Conservation (phyloP, 148 eudicot genomes). For the Chenopodium formosanum region DNA sequence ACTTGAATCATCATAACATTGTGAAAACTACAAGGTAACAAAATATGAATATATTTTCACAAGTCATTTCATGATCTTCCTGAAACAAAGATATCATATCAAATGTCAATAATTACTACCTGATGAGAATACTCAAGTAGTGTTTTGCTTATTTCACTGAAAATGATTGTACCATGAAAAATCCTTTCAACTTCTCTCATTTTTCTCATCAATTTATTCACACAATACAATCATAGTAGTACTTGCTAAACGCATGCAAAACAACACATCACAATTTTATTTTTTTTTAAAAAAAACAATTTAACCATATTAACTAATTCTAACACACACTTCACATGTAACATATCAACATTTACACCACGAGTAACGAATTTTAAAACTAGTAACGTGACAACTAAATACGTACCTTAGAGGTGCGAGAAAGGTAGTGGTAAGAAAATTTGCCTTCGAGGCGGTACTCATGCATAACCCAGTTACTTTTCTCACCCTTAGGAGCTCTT, state of each 20-base stretch:
- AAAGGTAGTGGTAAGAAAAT: slow-evolving; percentile 82
- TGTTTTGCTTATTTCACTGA: not conserved
- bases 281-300: no score
- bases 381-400: no score
- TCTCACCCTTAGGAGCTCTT: slow-evolving; percentile 92
- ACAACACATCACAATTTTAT: no score
- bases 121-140: not conserved
- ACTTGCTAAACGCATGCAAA: no score
- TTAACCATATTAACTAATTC: no score
- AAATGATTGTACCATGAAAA: not conserved
- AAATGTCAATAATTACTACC: not conserved
- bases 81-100: not conserved
- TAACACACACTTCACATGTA: no score
- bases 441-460: slow-evolving; percentile 95
- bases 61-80: no score
- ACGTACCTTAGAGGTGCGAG: slow-evolving; percentile 70
- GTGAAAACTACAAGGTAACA: not conserved
- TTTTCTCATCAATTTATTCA: no score
- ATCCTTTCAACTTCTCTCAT: not conserved
- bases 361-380: no score
- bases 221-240: no score
- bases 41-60: not conserved
- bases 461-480: slow-evolving; percentile 96
- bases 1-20: not conserved
- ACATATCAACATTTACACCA: no score